phyloP scores from a whole-genome alignment of 345 rosid species.

The Hibiscus tridactylites region DNA sequence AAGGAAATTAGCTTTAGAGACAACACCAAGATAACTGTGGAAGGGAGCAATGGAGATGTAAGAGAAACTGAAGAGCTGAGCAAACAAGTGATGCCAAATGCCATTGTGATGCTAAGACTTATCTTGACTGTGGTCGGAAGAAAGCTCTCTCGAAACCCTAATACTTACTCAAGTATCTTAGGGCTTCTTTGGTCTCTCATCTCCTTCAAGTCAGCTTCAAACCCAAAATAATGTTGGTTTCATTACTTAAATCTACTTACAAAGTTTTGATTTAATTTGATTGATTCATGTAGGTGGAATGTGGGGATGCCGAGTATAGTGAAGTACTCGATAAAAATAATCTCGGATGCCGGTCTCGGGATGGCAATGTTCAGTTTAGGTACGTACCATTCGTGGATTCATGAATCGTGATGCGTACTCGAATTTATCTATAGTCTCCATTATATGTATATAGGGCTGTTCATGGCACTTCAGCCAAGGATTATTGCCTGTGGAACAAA shows the following conservation, averaged over 20 bases:
- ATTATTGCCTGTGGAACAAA: constrained; percentile 58
- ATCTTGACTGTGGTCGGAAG: constrained; percentile 37
- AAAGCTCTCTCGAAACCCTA: constrained; percentile 53
- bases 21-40: constrained; percentile 15
- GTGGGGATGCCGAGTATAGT: constrained; percentile 58
- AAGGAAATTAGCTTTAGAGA: constrained; percentile 51
- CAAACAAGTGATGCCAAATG: constrained; percentile 39
- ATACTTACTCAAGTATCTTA: constrained; percentile 43
- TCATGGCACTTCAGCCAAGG: constrained; percentile 76
- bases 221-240: not conserved
- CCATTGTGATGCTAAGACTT: constrained; percentile 37
- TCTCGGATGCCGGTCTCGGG: constrained; percentile 79
- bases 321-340: constrained; percentile 53
- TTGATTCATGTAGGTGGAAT: constrained; percentile 42
- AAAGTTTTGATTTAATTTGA: not conserved
- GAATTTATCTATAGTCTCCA: not conserved
- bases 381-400: constrained; percentile 4
- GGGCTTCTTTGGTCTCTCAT: constrained; percentile 52
- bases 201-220: constrained; percentile 36
- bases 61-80: constrained; percentile 5
- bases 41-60: constrained; percentile 15
- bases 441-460: constrained; percentile 34
- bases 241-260: too few relatives aligned
- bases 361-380: constrained; percentile 91
- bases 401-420: not conserved